Base-by-base conservation (phyloP, 345 rosid genomes). In the Brassica rapa region DNA sequence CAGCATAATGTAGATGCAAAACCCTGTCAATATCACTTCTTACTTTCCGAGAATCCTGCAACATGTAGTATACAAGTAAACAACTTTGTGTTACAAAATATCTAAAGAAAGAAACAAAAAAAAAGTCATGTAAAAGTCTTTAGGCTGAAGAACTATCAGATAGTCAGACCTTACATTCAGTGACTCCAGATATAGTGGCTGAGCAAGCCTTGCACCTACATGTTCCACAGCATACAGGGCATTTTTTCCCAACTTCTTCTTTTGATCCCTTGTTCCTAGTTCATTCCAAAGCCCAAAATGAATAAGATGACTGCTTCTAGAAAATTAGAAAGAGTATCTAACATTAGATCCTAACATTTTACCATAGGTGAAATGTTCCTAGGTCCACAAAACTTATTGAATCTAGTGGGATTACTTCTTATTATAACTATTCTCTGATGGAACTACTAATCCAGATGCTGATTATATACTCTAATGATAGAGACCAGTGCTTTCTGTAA, bases 141-240 rank as follows among this genome's bases (percentile, higher is more conserved):
- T 16, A 53, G 59, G 59, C 59, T 53, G 3, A 53, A 16, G 23
- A 15, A 53, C 59, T 15, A 53, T 53, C 23, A 53, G 59, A 53
- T 53, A 53, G 21, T 53, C 59, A 53, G 59, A 53, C 59, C 59
- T 53, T 53, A 53, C 59, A 53, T 53, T 53, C 59, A 53, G 23
- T 53, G 59, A 53, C 59, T 53, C 23, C 59, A 53, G 59, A 53
- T 0, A 53, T 0, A 5, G 59, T 5, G 23, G 59, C 59, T 6
- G 59, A 53, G 59, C 59, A 53, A 53, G 59, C 59, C 59, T 53
- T 53, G 59, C 59, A 53, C 23, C 59, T 53, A 6, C 59, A 53
- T 53, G 59, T 15, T 53, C 59, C 59, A 53, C 59, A 53, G 23
- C 59, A 53, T 53, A 53, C 59, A 53, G 59, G 59, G 23, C 59